Conservation (phyloP, 202 grass and related monocot species). For the Zizania palustris region DNA sequence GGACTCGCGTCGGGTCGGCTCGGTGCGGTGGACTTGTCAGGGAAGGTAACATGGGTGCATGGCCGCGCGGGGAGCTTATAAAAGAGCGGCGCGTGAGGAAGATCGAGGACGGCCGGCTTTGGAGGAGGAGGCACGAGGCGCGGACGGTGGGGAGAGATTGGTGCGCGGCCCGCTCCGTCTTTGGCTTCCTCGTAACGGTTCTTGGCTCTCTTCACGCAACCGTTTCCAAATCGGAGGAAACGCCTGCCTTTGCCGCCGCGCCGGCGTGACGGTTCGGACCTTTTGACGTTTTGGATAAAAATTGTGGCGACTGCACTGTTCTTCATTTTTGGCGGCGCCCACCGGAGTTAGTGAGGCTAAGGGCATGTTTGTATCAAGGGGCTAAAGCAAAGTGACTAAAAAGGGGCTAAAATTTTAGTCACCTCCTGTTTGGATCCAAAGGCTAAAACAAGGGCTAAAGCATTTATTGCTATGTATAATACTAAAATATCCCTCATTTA, state of each 20-base stretch:
- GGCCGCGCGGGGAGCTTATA: conserved; percentile 39
- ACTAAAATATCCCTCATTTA: too few relatives aligned
- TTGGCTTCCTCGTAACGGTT: background rate
- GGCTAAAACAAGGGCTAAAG: too few relatives aligned
- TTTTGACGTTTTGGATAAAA: too few relatives aligned
- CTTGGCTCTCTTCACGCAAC: background rate
- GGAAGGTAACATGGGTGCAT: conserved; percentile 14
- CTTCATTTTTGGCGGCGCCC: too few relatives aligned
- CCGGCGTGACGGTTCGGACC: background rate
- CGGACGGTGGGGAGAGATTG: conserved; percentile 43
- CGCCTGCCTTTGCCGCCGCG: background rate
- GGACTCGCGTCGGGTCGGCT: background rate
- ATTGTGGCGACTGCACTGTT: too few relatives aligned
- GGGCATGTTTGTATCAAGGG: too few relatives aligned
- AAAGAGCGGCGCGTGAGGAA: conserved; percentile 39
- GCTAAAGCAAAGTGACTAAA: too few relatives aligned
- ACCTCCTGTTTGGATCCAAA: too few relatives aligned
- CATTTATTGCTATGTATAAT: too few relatives aligned
- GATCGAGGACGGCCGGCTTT: conserved; percentile 44
- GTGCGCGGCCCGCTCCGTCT: conserved; percentile 13
- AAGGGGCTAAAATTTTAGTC: too few relatives aligned
- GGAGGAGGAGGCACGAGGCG: conserved; percentile 43
- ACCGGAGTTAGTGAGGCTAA: too few relatives aligned
- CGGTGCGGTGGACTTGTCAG: background rate
- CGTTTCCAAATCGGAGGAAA: background rate